phyloP scores from a whole-genome alignment of 1,284 basidiomycete genomes.

The Leccinum fuscescens region DNA sequence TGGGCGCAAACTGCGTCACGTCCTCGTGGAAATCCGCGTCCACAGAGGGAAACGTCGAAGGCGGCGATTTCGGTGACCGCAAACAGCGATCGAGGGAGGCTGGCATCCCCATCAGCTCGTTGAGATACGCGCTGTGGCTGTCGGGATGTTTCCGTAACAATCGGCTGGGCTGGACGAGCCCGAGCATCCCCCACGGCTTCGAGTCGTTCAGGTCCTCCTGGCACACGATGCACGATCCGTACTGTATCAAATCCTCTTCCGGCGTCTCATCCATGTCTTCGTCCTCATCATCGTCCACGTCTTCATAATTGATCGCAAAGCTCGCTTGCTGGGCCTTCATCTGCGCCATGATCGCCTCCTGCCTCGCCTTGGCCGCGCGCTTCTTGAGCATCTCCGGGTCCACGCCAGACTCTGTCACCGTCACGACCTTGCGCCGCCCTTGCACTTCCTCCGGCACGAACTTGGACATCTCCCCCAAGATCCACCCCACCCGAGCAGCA shows the following conservation, averaged over 20 bases:
- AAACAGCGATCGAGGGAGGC: conserved; percentile 63
- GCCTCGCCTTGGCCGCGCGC: conserved; percentile 78
- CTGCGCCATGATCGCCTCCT: conserved; percentile 88
- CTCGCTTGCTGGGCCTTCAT: conserved; percentile 90
- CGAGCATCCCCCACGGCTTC: conserved; percentile 86
- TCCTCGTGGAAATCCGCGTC: conserved; percentile 49
- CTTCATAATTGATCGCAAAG: conserved; percentile 77
- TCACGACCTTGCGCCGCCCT: conserved; percentile 45
- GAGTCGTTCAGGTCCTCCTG: conserved; percentile 85
- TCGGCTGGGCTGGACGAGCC: conserved; percentile 86
- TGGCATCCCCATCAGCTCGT: conserved; percentile 70
- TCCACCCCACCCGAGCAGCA: conserved; percentile 71
- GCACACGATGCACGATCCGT: conserved; percentile 95
- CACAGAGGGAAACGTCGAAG: conserved; percentile 53
- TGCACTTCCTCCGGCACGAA: conserved; percentile 57
- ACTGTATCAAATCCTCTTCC: conserved; percentile 51
- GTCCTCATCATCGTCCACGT: conserved; percentile 52
- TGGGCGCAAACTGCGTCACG: conserved; percentile 45
- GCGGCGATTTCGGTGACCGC: conserved; percentile 10
- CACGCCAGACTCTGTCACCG: conserved; percentile 37
- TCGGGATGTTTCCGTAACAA: conserved; percentile 80
- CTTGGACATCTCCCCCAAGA: conserved; percentile 59
- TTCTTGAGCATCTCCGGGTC: conserved; percentile 71
- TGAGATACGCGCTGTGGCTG: conserved; percentile 65
- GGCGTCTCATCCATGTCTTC: conserved; percentile 52